Evolutionary conservation across 495 filamentous ascomycete genomes (phyloP), one percentile per base, ranked within the genome.

Genomic region (Podospora pseudocomata): DNA sequence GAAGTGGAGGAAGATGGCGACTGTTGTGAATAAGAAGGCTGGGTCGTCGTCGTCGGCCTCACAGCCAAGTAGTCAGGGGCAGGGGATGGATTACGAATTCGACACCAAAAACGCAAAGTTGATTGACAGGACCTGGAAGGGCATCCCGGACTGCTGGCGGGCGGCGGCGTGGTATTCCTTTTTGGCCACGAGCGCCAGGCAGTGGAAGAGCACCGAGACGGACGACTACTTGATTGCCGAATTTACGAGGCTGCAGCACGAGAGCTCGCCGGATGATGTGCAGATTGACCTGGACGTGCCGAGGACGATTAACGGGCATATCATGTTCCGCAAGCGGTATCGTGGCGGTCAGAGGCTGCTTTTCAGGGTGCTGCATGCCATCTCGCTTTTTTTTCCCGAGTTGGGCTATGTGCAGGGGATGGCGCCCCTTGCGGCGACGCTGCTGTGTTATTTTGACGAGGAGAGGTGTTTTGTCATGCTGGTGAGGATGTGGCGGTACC

Each of bases 281-380:
- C 95, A 99, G 75, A 99, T 99, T 70, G 95, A 99, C 77, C 88
- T 97, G 28, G 95, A 99, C 74, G 94, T 99, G 55, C 95, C 95
- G 0, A 88, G 95, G 60, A 99, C 95, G 7, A 96, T 99, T 75
- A 94, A 88, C 74, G 89, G 91, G 70, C 95, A 99, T 78, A 94
- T 99, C 74, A 97, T 99, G 96, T 99, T 99, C 75, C 88, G 95
- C 26, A 86, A 88, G 65, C 85, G 96, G 34, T 99, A 99, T 81
- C 89, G 93, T 13, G 90, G 90, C 65, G 94, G 94, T 0, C 95
- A 99, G 77, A 87, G 95, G 60, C 82, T 98, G 26, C 84, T 99
- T 5, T 99, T 99, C 79, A 87, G 95, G 23, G 92, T 97, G 7
- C 84, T 99, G 20, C 95, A 98, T 76, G 88, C 91, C 67, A 86